phyloP scores from a whole-genome alignment of 768 basidiomycete genomes.

The Brasilioporus rufonigricans region DNA sequence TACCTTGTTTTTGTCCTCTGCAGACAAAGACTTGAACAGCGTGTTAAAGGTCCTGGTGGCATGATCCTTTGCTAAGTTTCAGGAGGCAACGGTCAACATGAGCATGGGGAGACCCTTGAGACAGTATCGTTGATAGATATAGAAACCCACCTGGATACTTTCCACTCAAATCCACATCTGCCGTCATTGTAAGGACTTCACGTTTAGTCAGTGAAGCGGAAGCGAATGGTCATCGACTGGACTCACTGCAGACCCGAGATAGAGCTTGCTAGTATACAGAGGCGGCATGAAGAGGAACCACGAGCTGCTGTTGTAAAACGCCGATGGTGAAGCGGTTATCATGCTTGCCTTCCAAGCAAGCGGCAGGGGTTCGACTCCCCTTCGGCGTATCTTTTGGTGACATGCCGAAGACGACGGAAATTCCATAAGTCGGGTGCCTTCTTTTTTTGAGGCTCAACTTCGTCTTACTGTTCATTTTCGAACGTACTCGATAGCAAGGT shows the following conservation, averaged over 20 bases:
- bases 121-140: neutral
- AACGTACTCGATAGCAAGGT: too few species aligned
- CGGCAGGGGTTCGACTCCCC: conserved; percentile 79
- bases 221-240: neutral
- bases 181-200: conserved; percentile 4
- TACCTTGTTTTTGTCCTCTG: conserved; percentile 53
- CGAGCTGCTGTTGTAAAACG: conserved; percentile 19
- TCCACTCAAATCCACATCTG: conserved; percentile 2
- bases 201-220: neutral
- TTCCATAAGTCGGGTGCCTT: neutral
- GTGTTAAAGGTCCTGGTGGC: conserved; percentile 51
- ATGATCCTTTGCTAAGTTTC: conserved; percentile 47
- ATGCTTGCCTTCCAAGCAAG: conserved; percentile 87
- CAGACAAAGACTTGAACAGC: conserved; percentile 49
- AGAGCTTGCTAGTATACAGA: too few species aligned
- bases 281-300: too few species aligned
- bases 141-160: conserved; percentile 24
- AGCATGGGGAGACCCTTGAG: neutral
- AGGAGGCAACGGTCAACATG: neutral
- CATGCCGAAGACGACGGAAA: neutral
- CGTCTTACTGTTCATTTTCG: neutral
- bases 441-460: neutral
- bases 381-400: conserved; percentile 40
- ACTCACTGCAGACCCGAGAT: too few species aligned
- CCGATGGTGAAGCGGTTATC: conserved; percentile 90